Evolutionary conservation across 768 basidiomycete species (phyloP).

Genomic region (Nidula microcarpa): DNA sequence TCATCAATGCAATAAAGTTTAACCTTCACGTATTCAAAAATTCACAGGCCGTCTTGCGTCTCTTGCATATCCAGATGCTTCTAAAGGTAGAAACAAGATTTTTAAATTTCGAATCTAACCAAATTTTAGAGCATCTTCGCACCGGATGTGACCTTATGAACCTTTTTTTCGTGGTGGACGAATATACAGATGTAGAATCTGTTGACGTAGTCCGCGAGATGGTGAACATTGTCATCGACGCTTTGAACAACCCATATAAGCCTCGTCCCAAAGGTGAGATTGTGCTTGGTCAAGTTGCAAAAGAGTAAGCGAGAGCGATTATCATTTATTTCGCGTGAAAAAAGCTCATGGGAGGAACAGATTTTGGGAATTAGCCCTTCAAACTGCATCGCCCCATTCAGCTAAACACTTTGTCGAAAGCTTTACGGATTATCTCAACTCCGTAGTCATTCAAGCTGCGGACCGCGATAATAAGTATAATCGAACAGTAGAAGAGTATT

Average conservation of each 20-base stretch:
- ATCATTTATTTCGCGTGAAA: background rate
- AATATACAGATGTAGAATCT: background rate
- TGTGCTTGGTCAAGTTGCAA: background rate
- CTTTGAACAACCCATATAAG: background rate
- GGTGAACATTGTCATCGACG: background rate
- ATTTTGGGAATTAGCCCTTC: background rate
- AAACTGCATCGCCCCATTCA: background rate
- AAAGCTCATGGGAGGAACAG: background rate
- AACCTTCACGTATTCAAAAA: background rate
- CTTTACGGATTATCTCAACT: background rate
- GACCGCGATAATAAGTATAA: background rate
- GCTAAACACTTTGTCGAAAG: background rate
- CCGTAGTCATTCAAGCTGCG: background rate
- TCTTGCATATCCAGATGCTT: background rate
- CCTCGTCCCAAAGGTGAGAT: background rate
- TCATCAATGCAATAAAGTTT: background rate
- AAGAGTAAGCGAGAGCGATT: background rate
- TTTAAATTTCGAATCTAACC: background rate
- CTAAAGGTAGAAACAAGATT: background rate
- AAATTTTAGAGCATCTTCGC: background rate
- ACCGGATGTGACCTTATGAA: background rate
- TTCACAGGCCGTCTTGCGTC: background rate
- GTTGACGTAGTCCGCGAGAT: background rate
- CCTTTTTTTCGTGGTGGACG: background rate
- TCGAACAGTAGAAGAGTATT: background rate